Evolutionary conservation across 1,284 basidiomycete genomes (phyloP).

Genomic region (Thecaphora frezii): DNA sequence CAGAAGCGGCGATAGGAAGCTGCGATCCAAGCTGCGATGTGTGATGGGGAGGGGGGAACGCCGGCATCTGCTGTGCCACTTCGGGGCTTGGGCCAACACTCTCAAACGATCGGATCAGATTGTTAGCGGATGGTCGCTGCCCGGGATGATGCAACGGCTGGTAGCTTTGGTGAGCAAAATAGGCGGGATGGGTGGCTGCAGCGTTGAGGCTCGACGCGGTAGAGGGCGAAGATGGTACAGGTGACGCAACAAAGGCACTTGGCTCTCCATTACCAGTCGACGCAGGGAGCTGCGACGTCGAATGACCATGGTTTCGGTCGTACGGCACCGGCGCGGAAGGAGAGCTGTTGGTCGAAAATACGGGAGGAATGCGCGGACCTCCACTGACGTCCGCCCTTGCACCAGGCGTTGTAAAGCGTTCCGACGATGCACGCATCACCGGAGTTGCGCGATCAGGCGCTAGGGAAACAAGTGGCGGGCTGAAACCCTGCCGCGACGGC

Average conservation of each 20-base stretch:
- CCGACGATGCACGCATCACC: too few relatives aligned
- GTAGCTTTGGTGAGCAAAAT: constrained; percentile 3
- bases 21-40: too few relatives aligned
- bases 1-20: too few relatives aligned
- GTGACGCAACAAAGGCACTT: neutral
- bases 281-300: constrained; percentile 1
- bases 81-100: too few relatives aligned
- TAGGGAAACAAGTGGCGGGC: too few relatives aligned
- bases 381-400: too few relatives aligned
- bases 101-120: too few relatives aligned
- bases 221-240: neutral
- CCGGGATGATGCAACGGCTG: neutral
- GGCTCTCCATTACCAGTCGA: constrained; percentile 2
- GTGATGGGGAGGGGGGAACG: neutral
- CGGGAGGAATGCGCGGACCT: too few relatives aligned
- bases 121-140: neutral
- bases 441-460: too few relatives aligned
- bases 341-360: neutral
- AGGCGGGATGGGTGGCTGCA: constrained; percentile 22
- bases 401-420: neutral
- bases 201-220: constrained; percentile 2
- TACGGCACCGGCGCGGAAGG: constrained; percentile 12
- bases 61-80: neutral
- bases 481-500: too few relatives aligned
- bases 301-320: constrained; percentile 11